Evolutionary conservation across 164 flowering plant species (phyloP).

Genomic region (Macadamia integrifolia): DNA sequence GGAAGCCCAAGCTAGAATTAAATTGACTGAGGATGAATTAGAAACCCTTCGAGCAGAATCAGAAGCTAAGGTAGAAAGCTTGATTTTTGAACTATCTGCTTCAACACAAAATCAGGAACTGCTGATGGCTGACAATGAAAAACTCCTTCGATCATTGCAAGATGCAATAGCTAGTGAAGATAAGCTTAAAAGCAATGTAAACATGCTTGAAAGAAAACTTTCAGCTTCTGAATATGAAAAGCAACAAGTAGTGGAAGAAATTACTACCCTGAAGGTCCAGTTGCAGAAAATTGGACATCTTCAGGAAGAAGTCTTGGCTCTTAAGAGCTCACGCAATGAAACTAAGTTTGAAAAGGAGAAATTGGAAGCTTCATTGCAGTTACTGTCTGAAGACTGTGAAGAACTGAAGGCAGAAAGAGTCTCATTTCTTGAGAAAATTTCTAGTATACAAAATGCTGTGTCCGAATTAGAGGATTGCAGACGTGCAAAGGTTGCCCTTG

Average conservation of each 20-base stretch:
- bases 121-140: constrained; percentile 40
- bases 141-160: constrained; percentile 34
- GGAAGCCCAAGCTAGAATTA: constrained; percentile 33
- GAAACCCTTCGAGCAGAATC: constrained; percentile 32
- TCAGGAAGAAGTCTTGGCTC: constrained; percentile 42
- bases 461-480: constrained; percentile 56
- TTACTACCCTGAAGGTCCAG: constrained; percentile 41
- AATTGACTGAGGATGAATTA: constrained; percentile 32
- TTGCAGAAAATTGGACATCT: constrained; percentile 33
- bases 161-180: constrained; percentile 48
- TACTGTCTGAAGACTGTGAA: constrained; percentile 36
- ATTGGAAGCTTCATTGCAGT: constrained; percentile 37
- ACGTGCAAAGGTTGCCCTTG: constrained; percentile 26
- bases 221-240: constrained; percentile 53
- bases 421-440: constrained; percentile 42
- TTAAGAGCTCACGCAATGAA: constrained; percentile 37
- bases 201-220: constrained; percentile 53
- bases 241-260: constrained; percentile 47
- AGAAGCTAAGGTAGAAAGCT: constrained; percentile 31
- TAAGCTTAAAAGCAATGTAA: constrained; percentile 28
- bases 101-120: constrained; percentile 34
- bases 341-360: constrained; percentile 47
- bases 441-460: constrained; percentile 34
- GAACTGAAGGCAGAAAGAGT: constrained; percentile 49
- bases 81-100: constrained; percentile 40